Evolutionary conservation across 2,329 filamentous ascomycete species (phyloP), one percentile per base, ranked within the genome.

Genomic region (Cyclaneusma minus): DNA sequence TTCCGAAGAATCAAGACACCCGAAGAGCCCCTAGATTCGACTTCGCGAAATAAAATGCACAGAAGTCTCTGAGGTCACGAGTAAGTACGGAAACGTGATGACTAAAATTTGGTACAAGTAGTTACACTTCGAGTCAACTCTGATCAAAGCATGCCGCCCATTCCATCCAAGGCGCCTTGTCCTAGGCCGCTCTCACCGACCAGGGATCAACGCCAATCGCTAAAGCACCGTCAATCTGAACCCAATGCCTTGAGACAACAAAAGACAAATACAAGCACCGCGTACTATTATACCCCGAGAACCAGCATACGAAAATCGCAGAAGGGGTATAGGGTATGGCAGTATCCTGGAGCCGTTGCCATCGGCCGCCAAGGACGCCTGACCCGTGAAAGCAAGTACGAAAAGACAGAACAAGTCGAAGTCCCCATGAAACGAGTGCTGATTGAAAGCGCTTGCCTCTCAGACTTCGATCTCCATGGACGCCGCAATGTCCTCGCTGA

Each of bases 401-500:
- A 15, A 11, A 13, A 4, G 16, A 24, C 7, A 12, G 16, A 11
- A 4, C 14, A 24, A 24, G 10, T 15, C 7, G 10, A 6, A 24
- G n/a, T 23, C 14, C n/a, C 11, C 21, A 23, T 23, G 21, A 8
- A 10, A 7, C 10, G 11, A 23, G 7, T 23, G n/a, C 14, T 13
- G n/a, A 8, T 23, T 7, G 12, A 23, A 7, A n/a, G 13, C 10
- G 9, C 12, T 12, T n/a, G 22, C 10, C 8, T 7, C 8, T 7
- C 17, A 25, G n/a, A 25, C 11, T 27, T 60, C 69, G 38, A 75
- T 63, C 41, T 75, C 70, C 67, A 76, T 74, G 12, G 58, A 55
- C 4, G 60, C 59, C 16, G 66, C 68, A 24, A 75, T 58, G 34
- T 76, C 70, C 46, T 75, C 69, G 37, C 68, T 74, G 46, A 72